A percentile compares a stretch with the other conserved stretches of the same genome.
Evolutionary conservation across 1,284 basidiomycete genomes (phyloP).

Genomic region (Psilocybe mexicana): DNA sequence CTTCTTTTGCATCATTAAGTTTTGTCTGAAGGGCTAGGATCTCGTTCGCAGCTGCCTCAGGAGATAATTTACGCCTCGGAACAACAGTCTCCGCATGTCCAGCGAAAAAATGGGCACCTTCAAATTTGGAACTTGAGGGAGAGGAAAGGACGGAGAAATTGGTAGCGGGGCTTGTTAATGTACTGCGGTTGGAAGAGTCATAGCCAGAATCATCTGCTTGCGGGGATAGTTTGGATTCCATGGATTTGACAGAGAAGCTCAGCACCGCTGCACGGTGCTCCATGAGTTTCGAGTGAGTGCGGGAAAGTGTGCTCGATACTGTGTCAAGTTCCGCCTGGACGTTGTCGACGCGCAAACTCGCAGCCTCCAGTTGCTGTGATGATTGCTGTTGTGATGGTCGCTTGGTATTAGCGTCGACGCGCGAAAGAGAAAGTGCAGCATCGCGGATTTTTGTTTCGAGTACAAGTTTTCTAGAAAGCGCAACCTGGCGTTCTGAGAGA

Average conservation of each 20-base stretch:
- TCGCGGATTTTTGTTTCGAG: slow-evolving; percentile 82
- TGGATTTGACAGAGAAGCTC: slow-evolving; percentile 63
- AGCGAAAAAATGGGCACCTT: slow-evolving; percentile 80
- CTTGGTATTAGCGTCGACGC: slow-evolving; percentile 66
- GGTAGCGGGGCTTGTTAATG: slow-evolving; percentile 50
- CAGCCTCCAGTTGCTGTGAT: slow-evolving; percentile 67
- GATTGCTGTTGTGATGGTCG: slow-evolving; percentile 38
- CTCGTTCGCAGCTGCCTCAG: slow-evolving; percentile 38
- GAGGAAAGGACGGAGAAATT: slow-evolving; percentile 25
- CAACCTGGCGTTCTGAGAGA: slow-evolving; percentile 59
- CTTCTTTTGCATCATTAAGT: slow-evolving; percentile 56
- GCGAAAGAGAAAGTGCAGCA: slow-evolving; percentile 69
- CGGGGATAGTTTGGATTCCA: slow-evolving; percentile 58
- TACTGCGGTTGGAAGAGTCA: slow-evolving; percentile 51
- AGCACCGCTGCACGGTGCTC: slow-evolving; percentile 80
- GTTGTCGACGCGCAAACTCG: slow-evolving; percentile 64
- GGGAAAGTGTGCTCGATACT: slow-evolving; percentile 25
- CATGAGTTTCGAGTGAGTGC: slow-evolving; percentile 66
- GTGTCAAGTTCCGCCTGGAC: slow-evolving; percentile 67
- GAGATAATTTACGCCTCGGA: slow-evolving; percentile 41
- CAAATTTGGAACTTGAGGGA: slow-evolving; percentile 54
- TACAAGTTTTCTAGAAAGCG: slow-evolving; percentile 66
- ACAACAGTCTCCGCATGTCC: slow-evolving; percentile 69
- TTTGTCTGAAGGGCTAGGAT: slow-evolving; percentile 57
- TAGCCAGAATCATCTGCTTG: slow-evolving; percentile 48